These are phyloP conservation scores for Histomonas meleagridis DNA, from an alignment of 208 protist species.

Conservation along the genomic window DNA sequence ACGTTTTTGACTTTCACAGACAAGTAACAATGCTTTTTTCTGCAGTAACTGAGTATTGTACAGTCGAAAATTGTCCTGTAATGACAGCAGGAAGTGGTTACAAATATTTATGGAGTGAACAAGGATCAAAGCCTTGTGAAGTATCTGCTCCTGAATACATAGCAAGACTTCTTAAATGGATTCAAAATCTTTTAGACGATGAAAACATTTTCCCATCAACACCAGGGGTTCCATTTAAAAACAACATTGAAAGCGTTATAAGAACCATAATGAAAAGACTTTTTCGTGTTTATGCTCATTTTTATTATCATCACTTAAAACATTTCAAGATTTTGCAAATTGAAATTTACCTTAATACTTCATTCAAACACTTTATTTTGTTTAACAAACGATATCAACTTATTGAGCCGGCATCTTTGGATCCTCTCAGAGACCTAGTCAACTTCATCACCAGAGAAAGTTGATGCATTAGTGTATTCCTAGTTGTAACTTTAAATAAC, in stretches of 20 bases:
- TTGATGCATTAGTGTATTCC: no score
- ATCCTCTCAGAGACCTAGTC: neutral
- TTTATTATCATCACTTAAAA: constrained; percentile 86
- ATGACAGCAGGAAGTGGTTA: neutral
- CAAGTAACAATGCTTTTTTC: neutral
- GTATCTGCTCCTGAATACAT: neutral
- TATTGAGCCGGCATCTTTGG: neutral
- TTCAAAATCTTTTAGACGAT: neutral
- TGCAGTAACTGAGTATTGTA: neutral
- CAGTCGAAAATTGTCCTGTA: neutral
- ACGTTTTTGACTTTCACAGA: neutral
- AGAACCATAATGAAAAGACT: constrained; percentile 82
- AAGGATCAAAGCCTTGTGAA: neutral
- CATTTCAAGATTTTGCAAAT: constrained; percentile 74
- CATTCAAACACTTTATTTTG: constrained; percentile 25
- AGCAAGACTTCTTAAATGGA: neutral
- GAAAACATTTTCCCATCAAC: neutral
- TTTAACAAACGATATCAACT: neutral
- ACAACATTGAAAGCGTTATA: constrained; percentile 60
- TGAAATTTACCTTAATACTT: constrained; percentile 85
- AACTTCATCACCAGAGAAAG: no score
- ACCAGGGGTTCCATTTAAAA: constrained; percentile 52
- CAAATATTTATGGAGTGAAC: neutral
- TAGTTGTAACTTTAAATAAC: no score
- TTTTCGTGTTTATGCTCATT: constrained; percentile 91